These are phyloP conservation scores for Globisporangium cylindrosporum DNA, from an alignment of 352 stramenopile species.

Conservation along the genomic window DNA sequence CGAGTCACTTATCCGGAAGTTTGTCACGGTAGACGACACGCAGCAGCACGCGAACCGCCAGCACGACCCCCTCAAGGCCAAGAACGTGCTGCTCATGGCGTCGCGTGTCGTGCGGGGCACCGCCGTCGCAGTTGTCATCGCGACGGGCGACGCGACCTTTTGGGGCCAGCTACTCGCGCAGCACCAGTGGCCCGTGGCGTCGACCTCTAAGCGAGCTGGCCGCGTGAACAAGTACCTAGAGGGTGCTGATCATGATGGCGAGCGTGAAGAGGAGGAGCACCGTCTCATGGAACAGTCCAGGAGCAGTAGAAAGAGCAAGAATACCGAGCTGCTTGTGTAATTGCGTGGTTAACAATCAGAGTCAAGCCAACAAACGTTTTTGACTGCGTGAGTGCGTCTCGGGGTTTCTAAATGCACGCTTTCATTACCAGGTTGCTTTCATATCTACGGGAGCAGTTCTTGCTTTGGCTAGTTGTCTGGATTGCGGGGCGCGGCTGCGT, in stretches of 20 bases:
- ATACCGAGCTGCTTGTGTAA: conserved; percentile 4
- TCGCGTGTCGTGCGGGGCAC: conserved; percentile 46
- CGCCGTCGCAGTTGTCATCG: conserved; percentile 65
- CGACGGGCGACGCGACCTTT: conserved; percentile 66
- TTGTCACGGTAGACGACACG: conserved; percentile 21
- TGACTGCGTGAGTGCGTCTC: neutral
- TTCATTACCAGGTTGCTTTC: conserved; percentile 3
- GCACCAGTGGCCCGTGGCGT: conserved; percentile 53
- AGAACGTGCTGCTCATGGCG: conserved; percentile 76
- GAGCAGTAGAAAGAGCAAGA: conserved; percentile 1
- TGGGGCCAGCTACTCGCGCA: conserved; percentile 63
- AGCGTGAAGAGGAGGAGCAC: conserved; percentile 17
- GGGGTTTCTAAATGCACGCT: neutral
- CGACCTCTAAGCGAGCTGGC: conserved; percentile 3
- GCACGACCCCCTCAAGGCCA: conserved; percentile 28
- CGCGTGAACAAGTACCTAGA: conserved; percentile 15
- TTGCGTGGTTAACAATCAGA: neutral
- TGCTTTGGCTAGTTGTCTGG: neutral
- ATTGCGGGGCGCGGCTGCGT: neutral
- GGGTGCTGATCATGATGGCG: neutral
- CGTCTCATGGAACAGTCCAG: conserved; percentile 4
- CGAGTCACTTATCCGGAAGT: conserved; percentile 31
- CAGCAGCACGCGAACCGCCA: conserved; percentile 1
- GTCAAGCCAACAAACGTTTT: neutral
- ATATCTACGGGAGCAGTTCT: neutral